Evolutionary conservation across 352 stramenopile genomes (phyloP).

Genomic region (Blastocystis sp.): DNA sequence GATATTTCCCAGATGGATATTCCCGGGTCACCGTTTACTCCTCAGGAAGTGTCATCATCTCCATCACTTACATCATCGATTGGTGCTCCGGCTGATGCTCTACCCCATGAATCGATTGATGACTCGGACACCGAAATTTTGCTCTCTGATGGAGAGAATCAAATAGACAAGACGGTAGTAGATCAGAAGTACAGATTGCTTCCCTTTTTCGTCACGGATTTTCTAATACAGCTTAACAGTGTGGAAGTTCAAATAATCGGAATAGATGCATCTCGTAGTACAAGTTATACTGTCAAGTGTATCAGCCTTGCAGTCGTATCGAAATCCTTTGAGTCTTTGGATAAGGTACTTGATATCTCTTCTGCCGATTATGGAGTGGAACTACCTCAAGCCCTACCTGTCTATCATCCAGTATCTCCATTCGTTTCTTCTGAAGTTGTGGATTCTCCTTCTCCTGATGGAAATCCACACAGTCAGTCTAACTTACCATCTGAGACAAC

Average conservation of each 20-base stretch:
- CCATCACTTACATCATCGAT: background rate
- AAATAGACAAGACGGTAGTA: background rate
- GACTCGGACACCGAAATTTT: background rate
- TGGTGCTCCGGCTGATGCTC: background rate
- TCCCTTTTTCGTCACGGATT: background rate
- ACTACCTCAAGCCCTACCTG: background rate
- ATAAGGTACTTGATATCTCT: background rate
- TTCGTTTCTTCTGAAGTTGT: too few species aligned
- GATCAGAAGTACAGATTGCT: background rate
- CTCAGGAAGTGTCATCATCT: background rate
- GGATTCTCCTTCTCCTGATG: too few species aligned
- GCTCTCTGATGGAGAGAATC: background rate
- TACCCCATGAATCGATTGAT: background rate
- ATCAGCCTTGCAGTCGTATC: background rate
- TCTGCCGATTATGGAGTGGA: background rate
- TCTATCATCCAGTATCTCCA: background rate
- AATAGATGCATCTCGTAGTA: background rate
- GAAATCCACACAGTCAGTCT: too few species aligned
- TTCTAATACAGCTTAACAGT: background rate
- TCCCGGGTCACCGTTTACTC: background rate
- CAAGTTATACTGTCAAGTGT: background rate
- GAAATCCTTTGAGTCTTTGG: background rate
- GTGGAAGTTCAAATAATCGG: slow-evolving; percentile 18
- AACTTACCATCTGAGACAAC: too few species aligned
- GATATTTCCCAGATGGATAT: background rate